phyloP scores from a whole-genome alignment of 1,139 yeast genomes.

The Diutina sp. region DNA sequence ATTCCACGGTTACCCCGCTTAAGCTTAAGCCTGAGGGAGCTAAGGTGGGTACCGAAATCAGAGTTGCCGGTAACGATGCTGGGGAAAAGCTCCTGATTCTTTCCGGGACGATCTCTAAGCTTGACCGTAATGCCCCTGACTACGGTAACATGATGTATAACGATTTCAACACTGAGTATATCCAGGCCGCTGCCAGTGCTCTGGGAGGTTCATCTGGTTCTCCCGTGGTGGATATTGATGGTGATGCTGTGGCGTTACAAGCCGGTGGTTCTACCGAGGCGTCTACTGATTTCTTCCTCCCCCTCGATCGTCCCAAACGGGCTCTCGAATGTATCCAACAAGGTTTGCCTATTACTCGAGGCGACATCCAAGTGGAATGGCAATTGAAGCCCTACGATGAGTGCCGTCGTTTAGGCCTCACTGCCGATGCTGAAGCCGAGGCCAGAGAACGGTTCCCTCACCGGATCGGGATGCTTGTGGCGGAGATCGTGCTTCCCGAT shows the following conservation, averaged over 20 bases:
- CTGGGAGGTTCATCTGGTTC: slow-evolving; percentile 96
- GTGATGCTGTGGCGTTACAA: slow-evolving; percentile 81
- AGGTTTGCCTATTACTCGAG: slow-evolving; percentile 45
- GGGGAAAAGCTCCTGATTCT: slow-evolving; percentile 86
- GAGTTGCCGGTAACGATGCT: slow-evolving; percentile 94
- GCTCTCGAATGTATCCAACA: slow-evolving; percentile 67
- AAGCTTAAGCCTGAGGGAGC: slow-evolving; percentile 73
- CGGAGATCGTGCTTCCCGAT: slow-evolving; percentile 70
- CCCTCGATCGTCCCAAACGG: slow-evolving; percentile 70
- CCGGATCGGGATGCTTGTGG: slow-evolving; percentile 73
- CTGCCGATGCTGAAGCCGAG: slow-evolving; percentile 56
- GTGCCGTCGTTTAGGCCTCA: slow-evolving; percentile 76
- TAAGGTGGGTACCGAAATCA: slow-evolving; percentile 77
- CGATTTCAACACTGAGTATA: slow-evolving; percentile 91
- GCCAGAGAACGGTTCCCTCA: slow-evolving; percentile 65
- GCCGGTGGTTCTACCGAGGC: slow-evolving; percentile 92
- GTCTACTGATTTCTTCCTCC: slow-evolving; percentile 85
- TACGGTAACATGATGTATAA: slow-evolving; percentile 84
- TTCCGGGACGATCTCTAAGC: slow-evolving; percentile 79
- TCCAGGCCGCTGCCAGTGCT: slow-evolving; percentile 93
- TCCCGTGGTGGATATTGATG: slow-evolving; percentile 83
- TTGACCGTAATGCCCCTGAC: slow-evolving; percentile 91
- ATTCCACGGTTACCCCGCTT: slow-evolving; percentile 58
- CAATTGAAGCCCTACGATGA: slow-evolving; percentile 77
- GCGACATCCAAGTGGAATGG: slow-evolving; percentile 88